Evolutionary conservation across 345 rosid genomes (phyloP).

Genomic region (Arabidopsis suecica): DNA sequence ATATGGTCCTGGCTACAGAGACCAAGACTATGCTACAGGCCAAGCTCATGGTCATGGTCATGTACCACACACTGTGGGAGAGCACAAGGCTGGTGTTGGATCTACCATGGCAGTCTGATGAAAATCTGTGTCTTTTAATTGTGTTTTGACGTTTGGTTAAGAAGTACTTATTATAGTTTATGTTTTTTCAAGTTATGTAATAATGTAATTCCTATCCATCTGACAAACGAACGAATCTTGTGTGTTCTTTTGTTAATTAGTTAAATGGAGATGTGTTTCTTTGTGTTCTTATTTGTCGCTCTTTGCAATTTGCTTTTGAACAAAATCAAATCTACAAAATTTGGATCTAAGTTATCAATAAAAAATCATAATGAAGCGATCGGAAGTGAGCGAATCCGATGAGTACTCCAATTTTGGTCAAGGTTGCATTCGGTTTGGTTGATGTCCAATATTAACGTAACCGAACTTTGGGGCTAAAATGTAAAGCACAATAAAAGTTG

Average conservation of each 20-base stretch:
- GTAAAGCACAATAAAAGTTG: background rate
- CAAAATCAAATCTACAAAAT: background rate
- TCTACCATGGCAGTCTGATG: conserved; percentile 39
- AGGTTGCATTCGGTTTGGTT: background rate
- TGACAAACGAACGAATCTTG: conserved; percentile 7
- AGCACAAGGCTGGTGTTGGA: conserved; percentile 43
- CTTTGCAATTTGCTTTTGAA: background rate
- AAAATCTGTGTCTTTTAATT: background rate
- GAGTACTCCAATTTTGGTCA: background rate
- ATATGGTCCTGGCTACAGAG: conserved; percentile 85
- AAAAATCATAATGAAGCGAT: background rate
- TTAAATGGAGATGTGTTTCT: conserved; percentile 18
- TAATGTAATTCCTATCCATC: conserved; percentile 29
- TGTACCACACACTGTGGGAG: conserved; percentile 46
- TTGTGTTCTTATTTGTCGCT: background rate
- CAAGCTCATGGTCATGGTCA: conserved; percentile 39
- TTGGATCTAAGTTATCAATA: background rate
- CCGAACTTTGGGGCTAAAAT: background rate
- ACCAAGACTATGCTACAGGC: conserved; percentile 53
- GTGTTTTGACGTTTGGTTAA: background rate
- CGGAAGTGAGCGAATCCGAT: too few species aligned
- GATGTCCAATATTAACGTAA: too few species aligned
- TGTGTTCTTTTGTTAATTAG: conserved; percentile 28
- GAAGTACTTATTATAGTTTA: background rate
- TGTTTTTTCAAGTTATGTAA: conserved; percentile 2